Evolutionary conservation across 1,284 basidiomycete genomes (phyloP).

Genomic region (Flammula alnicola): DNA sequence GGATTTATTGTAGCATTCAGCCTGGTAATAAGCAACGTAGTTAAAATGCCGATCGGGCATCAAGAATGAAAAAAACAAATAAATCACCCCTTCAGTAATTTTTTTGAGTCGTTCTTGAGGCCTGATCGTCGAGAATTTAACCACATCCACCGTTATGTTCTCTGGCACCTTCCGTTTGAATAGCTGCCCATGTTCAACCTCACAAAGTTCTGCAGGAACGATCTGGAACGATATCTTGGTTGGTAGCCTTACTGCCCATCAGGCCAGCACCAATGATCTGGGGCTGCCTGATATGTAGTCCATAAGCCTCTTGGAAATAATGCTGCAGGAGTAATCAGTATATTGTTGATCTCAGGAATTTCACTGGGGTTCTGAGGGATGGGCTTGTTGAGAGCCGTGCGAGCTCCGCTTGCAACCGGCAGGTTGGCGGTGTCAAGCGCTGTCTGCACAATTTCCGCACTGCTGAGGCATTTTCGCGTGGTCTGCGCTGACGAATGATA

Average conservation of each 20-base stretch:
- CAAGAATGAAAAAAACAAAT: not conserved
- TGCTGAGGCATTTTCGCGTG: too few species aligned
- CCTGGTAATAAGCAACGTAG: slow-evolving; percentile 5
- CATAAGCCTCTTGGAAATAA: slow-evolving; percentile 40
- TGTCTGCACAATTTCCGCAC: too few species aligned
- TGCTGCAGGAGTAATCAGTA: slow-evolving; percentile 27
- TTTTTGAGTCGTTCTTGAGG: slow-evolving; percentile 41
- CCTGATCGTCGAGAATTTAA: slow-evolving; percentile 46
- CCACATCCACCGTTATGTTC: slow-evolving; percentile 40
- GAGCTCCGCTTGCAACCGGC: too few species aligned
- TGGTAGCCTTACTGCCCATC: slow-evolving; percentile 28
- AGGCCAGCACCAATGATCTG: slow-evolving; percentile 43
- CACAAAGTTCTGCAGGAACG: slow-evolving; percentile 57
- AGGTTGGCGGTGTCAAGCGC: too few species aligned
- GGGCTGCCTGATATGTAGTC: slow-evolving; percentile 36
- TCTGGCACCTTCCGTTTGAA: slow-evolving; percentile 50
- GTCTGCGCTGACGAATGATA: too few species aligned
- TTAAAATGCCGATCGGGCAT: not conserved
- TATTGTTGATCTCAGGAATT: too few species aligned
- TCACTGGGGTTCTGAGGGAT: too few species aligned
- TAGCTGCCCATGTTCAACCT: slow-evolving; percentile 49
- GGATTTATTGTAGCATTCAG: slow-evolving; percentile 12
- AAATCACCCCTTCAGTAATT: slow-evolving; percentile 38
- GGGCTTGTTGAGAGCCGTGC: too few species aligned
- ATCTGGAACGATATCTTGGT: slow-evolving; percentile 38